A percentile compares a stretch with the other conserved stretches of the same genome.
These are phyloP conservation scores for Tulasnella sp. DNA, from an alignment of 768 basidiomycete species.

Conservation along the genomic window DNA sequence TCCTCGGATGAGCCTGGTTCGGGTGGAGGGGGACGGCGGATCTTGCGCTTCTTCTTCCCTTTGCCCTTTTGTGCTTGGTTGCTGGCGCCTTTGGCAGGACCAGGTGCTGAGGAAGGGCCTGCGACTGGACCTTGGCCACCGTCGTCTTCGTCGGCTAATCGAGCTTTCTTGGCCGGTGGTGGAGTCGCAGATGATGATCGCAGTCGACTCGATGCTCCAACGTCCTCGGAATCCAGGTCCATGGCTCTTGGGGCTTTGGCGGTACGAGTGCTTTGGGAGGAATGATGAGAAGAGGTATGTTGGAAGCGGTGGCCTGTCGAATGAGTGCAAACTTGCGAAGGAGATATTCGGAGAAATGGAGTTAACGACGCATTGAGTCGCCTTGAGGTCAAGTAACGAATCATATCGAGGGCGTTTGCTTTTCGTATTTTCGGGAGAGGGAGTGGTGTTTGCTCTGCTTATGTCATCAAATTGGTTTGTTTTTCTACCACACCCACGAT, in stretches of 20 bases:
- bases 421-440: constrained; percentile 4
- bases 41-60: constrained; percentile 44
- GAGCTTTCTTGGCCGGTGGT: neutral
- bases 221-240: neutral
- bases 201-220: neutral
- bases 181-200: neutral
- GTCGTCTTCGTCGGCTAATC: neutral
- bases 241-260: neutral
- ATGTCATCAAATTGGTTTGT: neutral
- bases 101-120: neutral
- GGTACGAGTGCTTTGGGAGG: neutral
- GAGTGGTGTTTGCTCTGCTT: neutral
- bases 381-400: neutral
- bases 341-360: constrained; percentile 15
- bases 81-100: neutral
- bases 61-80: neutral
- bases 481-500: too few species aligned
- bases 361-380: constrained; percentile 3
- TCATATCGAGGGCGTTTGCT: neutral
- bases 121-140: neutral
- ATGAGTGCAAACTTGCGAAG: neutral
- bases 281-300: neutral
- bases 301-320: neutral
- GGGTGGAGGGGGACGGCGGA: constrained; percentile 47
- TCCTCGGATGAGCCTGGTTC: constrained; percentile 75